phyloP scores from a whole-genome alignment of 768 basidiomycete species.

The Leucocoprinus sp. region DNA sequence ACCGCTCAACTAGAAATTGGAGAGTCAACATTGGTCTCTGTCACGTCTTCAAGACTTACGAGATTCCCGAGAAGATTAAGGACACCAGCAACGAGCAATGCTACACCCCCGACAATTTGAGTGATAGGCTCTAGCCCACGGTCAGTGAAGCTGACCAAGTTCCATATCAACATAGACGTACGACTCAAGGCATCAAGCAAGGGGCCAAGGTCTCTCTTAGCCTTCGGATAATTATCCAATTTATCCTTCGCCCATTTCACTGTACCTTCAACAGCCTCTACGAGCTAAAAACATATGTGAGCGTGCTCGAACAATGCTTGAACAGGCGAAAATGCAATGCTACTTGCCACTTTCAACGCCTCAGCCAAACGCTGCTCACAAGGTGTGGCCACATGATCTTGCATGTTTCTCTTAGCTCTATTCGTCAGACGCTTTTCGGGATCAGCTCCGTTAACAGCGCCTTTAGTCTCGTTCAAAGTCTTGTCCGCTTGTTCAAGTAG shows the following conservation, averaged over 20 bases:
- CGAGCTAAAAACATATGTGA: slow-evolving; percentile 17
- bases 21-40: neutral
- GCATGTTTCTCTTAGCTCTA: slow-evolving; percentile 25
- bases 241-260: slow-evolving; percentile 31
- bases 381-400: slow-evolving; percentile 28
- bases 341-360: slow-evolving; percentile 27
- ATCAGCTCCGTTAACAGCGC: slow-evolving; percentile 28
- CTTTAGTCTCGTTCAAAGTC: slow-evolving; percentile 31
- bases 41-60: neutral
- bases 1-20: slow-evolving; percentile 18
- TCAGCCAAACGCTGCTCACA: slow-evolving; percentile 32
- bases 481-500: slow-evolving; percentile 30
- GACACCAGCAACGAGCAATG: slow-evolving; percentile 26
- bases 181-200: slow-evolving; percentile 28
- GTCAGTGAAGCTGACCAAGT: neutral
- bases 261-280: slow-evolving; percentile 29
- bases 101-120: slow-evolving; percentile 31
- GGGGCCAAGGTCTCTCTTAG: slow-evolving; percentile 29
- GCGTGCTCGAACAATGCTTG: neutral
- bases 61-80: slow-evolving; percentile 27
- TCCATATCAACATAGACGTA: slow-evolving; percentile 13
- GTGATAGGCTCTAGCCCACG: slow-evolving; percentile 23
- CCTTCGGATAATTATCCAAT: slow-evolving; percentile 28
- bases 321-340: neutral
- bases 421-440: slow-evolving; percentile 27